Evolutionary conservation across 306 rosid species (phyloP), one percentile per base, ranked within the genome.

Genomic region (Quercus variabilis): DNA sequence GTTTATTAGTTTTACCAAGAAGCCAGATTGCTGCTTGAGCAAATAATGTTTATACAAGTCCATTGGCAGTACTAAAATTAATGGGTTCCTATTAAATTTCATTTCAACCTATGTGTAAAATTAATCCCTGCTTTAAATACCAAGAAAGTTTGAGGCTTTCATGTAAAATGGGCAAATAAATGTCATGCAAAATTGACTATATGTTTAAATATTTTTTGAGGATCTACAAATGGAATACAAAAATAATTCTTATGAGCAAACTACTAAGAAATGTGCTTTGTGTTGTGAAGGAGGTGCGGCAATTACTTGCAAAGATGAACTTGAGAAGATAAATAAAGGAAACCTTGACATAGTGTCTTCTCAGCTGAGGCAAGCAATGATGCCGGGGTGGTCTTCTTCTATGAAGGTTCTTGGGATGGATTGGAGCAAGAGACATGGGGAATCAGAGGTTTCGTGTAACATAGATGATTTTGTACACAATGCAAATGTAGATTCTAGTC

Each of bases 381-480:
- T 88, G 69, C 21, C 54, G 35, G 74, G 49, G 71, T 2, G 55
- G 25, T 74, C 78, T 6, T 65, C 90, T 80, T 83, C 89, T 73
- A 77, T 74, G 55, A 90, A 84, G 86, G 86, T 85, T 76, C 88
- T 88, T 54, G 93, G 97, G 82, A 91, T 94, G 99, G 99, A 94
- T 85, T 94, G 99, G 99, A 94, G 97, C 88, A 92, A 88, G 91
- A 81, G 78, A 74, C 82, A 86, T 33, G 97, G 89, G 78, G 75
- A 73, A 43, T 82, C 95, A 10, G 90, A 85, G 58, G 84, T 88
- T 67, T 79, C 78, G 30, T 83, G 81, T 75, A 69, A 63, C 57
- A 82, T 87, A 0, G 88, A 85, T 49, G 92, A 86, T 72, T 92
- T 92, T 71, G 84, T 65, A 46, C 87, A 82, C 74, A 81, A 81